Conservation (phyloP, 2,329 filamentous ascomycete species). For the Parascedosporium putredinis region DNA sequence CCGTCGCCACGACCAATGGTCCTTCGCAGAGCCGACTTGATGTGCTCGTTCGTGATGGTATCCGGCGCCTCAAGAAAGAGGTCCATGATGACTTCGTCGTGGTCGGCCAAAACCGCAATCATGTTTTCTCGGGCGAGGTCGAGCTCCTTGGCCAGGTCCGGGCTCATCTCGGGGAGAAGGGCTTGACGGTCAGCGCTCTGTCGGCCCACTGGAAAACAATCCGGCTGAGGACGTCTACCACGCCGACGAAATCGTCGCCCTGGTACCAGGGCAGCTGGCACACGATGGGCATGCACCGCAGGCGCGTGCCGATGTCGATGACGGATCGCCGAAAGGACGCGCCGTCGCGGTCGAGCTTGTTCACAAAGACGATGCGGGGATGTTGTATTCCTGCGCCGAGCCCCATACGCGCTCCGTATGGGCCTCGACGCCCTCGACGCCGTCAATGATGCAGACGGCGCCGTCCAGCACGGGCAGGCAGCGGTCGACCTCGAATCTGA, state of each 20-base stretch:
- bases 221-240: conserved; percentile 73
- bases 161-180: conserved; percentile 10
- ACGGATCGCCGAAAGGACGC: conserved; percentile 76
- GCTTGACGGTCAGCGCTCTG: conserved; percentile 26
- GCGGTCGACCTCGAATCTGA: conserved; percentile 90
- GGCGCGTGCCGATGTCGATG: conserved; percentile 68
- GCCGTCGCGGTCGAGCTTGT: conserved; percentile 70
- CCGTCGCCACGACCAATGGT: conserved; percentile 60
- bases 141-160: conserved; percentile 43
- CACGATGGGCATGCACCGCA: conserved; percentile 78
- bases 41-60: conserved; percentile 56
- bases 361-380: conserved; percentile 73
- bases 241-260: conserved; percentile 66
- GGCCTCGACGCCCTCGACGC: conserved; percentile 87
- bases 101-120: conserved; percentile 75
- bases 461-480: conserved; percentile 83
- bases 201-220: conserved; percentile 62
- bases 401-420: conserved; percentile 96
- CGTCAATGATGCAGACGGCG: conserved; percentile 86
- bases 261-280: conserved; percentile 96
- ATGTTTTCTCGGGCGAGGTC: conserved; percentile 65
- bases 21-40: conserved; percentile 65
- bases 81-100: conserved; percentile 80
- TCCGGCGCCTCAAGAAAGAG: conserved; percentile 70
- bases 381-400: conserved; percentile 75